phyloP scores from a whole-genome alignment of 2,329 filamentous ascomycete genomes.

The Byssothecium circinans region DNA sequence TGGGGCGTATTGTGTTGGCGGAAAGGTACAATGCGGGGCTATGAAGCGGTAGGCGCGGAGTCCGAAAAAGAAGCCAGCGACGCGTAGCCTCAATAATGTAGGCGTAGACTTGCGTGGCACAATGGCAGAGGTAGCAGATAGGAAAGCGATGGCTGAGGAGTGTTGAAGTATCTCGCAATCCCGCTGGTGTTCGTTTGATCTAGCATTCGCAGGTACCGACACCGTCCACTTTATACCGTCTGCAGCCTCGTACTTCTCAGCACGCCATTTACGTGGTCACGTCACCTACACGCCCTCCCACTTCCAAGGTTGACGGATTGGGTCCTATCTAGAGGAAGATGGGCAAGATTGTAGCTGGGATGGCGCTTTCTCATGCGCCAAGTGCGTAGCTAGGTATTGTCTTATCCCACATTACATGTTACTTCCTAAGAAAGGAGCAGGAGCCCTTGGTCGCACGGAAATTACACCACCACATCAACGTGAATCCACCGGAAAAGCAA shows the following conservation, averaged over 20 bases:
- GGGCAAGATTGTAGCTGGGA: conserved; percentile 14
- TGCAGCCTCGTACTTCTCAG: neutral
- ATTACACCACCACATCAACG: conserved; percentile 27
- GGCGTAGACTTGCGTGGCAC: no score
- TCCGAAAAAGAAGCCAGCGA: neutral
- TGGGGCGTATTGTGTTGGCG: neutral
- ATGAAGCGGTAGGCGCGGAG: neutral
- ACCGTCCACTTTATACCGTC: neutral
- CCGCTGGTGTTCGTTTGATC: no score
- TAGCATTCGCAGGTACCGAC: no score
- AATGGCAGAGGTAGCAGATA: no score
- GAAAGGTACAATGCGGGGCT: conserved; percentile 1
- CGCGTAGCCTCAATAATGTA: no score
- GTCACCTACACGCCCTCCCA: neutral
- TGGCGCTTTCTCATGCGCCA: conserved; percentile 13
- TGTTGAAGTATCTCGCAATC: no score
- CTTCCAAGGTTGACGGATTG: no score
- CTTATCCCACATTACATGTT: neutral
- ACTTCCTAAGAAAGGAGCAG: conserved; percentile 3
- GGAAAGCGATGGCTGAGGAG: no score
- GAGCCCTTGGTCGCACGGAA: conserved; percentile 32
- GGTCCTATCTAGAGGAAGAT: no score
- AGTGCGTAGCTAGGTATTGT: conserved; percentile 5
- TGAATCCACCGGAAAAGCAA: conserved; percentile 27
- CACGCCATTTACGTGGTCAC: neutral